Evolutionary conservation across 768 basidiomycete genomes (phyloP), one percentile per base, ranked within the genome.

Genomic region (Leucocoprinus birnbaumii): DNA sequence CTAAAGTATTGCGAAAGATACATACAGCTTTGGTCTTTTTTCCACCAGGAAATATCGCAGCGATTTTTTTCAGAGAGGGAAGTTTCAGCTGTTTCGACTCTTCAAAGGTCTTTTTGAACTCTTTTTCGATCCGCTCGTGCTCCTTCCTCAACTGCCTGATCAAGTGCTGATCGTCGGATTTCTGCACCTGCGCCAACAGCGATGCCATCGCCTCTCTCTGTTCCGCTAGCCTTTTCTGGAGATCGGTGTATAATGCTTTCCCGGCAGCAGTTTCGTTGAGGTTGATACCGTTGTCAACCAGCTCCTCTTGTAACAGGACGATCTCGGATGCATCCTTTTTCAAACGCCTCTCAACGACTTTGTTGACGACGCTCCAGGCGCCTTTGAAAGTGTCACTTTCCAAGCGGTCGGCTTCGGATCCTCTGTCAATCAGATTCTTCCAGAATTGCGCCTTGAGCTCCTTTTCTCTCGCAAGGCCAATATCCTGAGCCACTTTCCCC

Each of bases 301-400:
- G 41, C 46, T 64, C 64, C 38, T 53, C 49, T 35, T 67, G 66
- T 6, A 67, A 51, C 14, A 50, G 49, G 16, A 61, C 53, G 7
- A 56, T 44, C 9, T 54, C 26, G 1, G 40, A 25, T 14, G 25
- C 21, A 11, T 42, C 31, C 11, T 58, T 18, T 11, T 52, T 19
- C 11, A 31, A 31, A 5, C 11, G 31, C 11, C 31, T 31, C 13
- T 24, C 25, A 25, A 63, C 11, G 19, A 66, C n/a, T 16, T 46
- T 24, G 2, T 61, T 45, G 21, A 65, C 45, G 18, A 64, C 61
- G 5, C 38, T n/a, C 58, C 59, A 53, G 27, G 67, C 62, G 22
- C 25, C 21, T 3, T 52, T 40, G n/a, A 55, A 49, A 13, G 35
- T 51, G 10, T 45, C 19, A 0, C 55, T 55, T 31, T 31, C 31